phyloP scores from a whole-genome alignment of 2,329 filamentous ascomycete species.

The Venturia effusa region DNA sequence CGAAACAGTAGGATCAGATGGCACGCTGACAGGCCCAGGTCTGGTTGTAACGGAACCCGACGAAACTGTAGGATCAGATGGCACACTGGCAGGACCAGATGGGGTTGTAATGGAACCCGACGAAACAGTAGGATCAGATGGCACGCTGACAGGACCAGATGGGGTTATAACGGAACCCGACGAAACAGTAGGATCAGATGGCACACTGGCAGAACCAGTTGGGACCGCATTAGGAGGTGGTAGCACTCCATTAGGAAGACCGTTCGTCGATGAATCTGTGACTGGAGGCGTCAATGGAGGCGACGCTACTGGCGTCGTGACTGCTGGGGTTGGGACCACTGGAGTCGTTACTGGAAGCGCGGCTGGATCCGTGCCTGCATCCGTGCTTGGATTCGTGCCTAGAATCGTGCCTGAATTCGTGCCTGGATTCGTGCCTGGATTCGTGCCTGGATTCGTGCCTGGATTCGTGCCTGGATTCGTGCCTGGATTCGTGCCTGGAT shows the following conservation, averaged over 20 bases:
- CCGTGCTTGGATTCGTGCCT: too few species aligned
- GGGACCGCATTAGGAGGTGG: not conserved
- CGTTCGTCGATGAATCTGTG: not conserved
- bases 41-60: not conserved
- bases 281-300: too few species aligned
- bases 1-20: not conserved
- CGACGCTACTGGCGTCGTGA: not conserved
- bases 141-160: too few species aligned
- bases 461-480: too few species aligned
- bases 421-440: too few species aligned
- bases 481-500: too few species aligned
- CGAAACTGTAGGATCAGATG: not conserved
- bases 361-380: too few species aligned
- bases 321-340: not conserved
- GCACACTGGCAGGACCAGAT: too few species aligned
- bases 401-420: too few species aligned
- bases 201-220: not conserved
- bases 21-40: not conserved
- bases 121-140: not conserved
- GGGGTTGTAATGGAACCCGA: not conserved
- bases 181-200: not conserved
- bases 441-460: too few species aligned
- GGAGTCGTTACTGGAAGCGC: too few species aligned
- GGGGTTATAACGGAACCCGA: not conserved
- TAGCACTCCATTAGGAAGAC: not conserved